These are phyloP conservation scores for Rhodosorus marinus DNA, from an alignment of 23 red algal genomes.

Conservation along the genomic window DNA sequence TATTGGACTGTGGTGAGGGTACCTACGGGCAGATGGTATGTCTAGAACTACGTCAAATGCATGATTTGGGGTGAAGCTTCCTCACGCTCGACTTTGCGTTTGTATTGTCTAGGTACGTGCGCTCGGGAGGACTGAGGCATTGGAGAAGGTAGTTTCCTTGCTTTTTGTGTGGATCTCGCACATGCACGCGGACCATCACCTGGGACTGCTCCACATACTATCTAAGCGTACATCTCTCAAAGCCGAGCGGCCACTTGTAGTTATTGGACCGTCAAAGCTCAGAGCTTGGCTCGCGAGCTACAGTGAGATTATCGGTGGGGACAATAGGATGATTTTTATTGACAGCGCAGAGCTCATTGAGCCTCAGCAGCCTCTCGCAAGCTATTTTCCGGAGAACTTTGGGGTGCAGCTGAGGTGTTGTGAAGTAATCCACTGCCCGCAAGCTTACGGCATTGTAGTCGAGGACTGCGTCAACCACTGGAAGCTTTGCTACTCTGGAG, in stretches of 20 bases:
- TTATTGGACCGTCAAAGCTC: slow-evolving; percentile 59
- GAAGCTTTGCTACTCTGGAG: slow-evolving; percentile 88
- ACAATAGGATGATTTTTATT: slow-evolving; percentile 41
- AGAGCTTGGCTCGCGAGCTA: slow-evolving; percentile 36
- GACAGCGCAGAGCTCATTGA: slow-evolving; percentile 34
- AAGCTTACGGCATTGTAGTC: slow-evolving; percentile 56
- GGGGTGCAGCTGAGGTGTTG: slow-evolving; percentile 56
- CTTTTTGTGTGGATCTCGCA: slow-evolving; percentile 76
- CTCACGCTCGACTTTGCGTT: too few species aligned
- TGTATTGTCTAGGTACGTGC: too few species aligned
- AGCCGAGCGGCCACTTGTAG: slow-evolving; percentile 32
- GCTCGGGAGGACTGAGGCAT: slow-evolving; percentile 24
- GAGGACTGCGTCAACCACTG: slow-evolving; percentile 29
- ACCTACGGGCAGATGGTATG: slow-evolving; percentile 73
- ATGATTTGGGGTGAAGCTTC: background rate
- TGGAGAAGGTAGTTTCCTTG: slow-evolving; percentile 3
- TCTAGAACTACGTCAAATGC: background rate
- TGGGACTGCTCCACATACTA: slow-evolving; percentile 46
- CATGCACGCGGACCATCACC: slow-evolving; percentile 97
- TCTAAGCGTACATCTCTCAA: slow-evolving; percentile 13
- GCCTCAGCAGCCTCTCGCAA: slow-evolving; percentile 24
- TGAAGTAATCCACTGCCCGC: slow-evolving; percentile 59
- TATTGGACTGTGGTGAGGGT: slow-evolving; percentile 91
- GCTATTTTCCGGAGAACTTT: slow-evolving; percentile 52
- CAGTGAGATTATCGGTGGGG: slow-evolving; percentile 1